phyloP scores from a whole-genome alignment of 441 rosid species.

The Corymbia citriodora region DNA sequence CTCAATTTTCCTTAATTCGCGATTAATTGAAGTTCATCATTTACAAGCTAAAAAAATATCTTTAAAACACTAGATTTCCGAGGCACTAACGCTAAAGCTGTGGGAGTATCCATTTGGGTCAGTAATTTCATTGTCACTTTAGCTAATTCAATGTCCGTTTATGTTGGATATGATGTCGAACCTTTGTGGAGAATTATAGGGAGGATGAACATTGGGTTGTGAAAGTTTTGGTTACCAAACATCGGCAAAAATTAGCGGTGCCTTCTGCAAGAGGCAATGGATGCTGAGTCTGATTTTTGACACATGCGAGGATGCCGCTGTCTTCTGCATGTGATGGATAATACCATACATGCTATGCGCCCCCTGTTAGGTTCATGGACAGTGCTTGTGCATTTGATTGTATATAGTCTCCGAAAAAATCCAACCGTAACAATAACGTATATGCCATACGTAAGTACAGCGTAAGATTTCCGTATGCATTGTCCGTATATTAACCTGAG shows the following conservation, averaged over 20 bases:
- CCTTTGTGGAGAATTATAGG: neutral
- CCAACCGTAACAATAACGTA: neutral
- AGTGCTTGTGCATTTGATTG: neutral
- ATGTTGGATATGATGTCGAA: neutral
- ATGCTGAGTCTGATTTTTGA: neutral
- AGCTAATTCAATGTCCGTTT: neutral
- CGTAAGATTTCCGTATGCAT: neutral
- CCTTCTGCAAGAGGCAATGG: neutral
- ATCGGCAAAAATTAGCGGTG: neutral
- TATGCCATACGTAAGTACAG: neutral
- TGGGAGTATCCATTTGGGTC: neutral
- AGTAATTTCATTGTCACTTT: neutral
- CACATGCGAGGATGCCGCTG: fast-evolving
- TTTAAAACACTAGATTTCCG: neutral
- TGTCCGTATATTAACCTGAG: neutral
- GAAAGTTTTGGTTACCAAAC: neutral
- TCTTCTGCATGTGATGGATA: neutral
- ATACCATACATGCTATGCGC: neutral
- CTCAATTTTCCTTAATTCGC: neutral
- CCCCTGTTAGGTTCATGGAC: neutral
- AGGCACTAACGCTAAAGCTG: neutral
- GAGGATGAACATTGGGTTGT: neutral
- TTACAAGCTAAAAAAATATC: neutral
- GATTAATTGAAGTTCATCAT: neutral
- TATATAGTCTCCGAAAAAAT: too few species aligned